Base-by-base conservation (phyloP, 768 basidiomycete species). In the Lenzites betulinus region DNA sequence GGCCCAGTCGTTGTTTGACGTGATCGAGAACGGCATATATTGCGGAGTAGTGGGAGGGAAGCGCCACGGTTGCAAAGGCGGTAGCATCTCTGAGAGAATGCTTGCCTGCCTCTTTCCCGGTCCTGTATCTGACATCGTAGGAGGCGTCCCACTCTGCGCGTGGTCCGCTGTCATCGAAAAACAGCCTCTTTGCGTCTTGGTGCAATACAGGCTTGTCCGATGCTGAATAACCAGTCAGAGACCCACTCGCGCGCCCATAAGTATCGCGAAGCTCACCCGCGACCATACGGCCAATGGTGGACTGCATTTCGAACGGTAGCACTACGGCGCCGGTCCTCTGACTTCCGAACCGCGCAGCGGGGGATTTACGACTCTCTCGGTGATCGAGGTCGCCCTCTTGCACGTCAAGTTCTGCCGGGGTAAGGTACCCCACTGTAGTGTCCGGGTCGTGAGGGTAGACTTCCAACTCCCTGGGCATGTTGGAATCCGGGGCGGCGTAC, bases 21-120 rank as follows among this genome's bases (percentile, higher is more conserved):
- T 92, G 87, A 48, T 82, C 77, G 18, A 95, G 74, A 6, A 95
- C 91, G n/a, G 88, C 78, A 50, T 76, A 80, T 51, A 94, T 89
- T 2, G 87, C 92, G 47, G 92, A 84, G 71, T 90, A 95, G 75
- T 94, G 90, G 3, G 88, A 85, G 1, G 93, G 93, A 64, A 95
- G 81, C n/a, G 87, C 89, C 50, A 95, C 81, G 13, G 90, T 86
- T 15, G 89, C 88, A 70, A 94, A 95, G 5, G 93, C 93, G 25
- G 89, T 86, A 23, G 88, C 92, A 64, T 94, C 90, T 26, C 89
- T 81, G 55, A 82, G 79, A 41, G 77, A 77, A 71, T 90, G 89
- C 26, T 81, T 81, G 58, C 73, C 73, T 36, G 81, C 79, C 67
- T 90, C 87, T 53, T 77, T 74, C 42, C 77, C 75, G 13, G 86